Evolutionary conservation across 2,329 filamentous ascomycete species (phyloP).

Genomic region (Alternaria burnsii): DNA sequence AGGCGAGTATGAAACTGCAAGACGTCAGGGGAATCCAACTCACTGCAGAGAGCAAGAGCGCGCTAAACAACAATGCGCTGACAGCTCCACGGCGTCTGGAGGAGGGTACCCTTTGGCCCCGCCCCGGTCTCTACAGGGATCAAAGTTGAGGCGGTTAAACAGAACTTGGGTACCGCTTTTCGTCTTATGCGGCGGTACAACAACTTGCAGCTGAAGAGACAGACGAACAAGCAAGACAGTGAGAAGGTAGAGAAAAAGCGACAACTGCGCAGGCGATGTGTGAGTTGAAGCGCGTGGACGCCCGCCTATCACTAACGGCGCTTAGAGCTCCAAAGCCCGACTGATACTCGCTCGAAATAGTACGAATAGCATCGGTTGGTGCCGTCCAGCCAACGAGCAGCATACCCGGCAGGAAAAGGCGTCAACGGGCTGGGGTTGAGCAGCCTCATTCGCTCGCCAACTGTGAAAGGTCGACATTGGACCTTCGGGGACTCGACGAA

Average conservation of each 20-base stretch:
- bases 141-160: conserved; percentile 41
- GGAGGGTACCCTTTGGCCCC: conserved; percentile 51
- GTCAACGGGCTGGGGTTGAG: conserved; percentile 45
- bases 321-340: conserved; percentile 44
- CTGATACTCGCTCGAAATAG: conserved; percentile 51
- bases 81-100: conserved; percentile 49
- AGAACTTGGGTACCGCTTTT: conserved; percentile 53
- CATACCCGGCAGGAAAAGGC: conserved; percentile 39
- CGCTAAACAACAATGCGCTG: conserved; percentile 48
- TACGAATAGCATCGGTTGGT: conserved; percentile 37
- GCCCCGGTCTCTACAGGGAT: conserved; percentile 48
- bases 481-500: conserved; percentile 37
- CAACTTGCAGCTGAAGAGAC: conserved; percentile 48
- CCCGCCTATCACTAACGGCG: conserved; percentile 50
- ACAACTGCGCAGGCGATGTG: conserved; percentile 43
- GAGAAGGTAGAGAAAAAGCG: conserved; percentile 36
- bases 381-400: conserved; percentile 36
- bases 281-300: conserved; percentile 43
- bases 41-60: conserved; percentile 49
- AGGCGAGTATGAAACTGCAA: conserved; percentile 34
- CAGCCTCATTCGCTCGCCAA: conserved; percentile 39
- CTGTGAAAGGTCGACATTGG: conserved; percentile 36
- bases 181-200: conserved; percentile 39
- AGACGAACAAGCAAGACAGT: conserved; percentile 39
- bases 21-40: conserved; percentile 47